A percentile compares a stretch with the other conserved stretches of the same genome.
Evolutionary conservation across 495 filamentous ascomycete genomes (phyloP).

Genomic region (Neurospora sp.): DNA sequence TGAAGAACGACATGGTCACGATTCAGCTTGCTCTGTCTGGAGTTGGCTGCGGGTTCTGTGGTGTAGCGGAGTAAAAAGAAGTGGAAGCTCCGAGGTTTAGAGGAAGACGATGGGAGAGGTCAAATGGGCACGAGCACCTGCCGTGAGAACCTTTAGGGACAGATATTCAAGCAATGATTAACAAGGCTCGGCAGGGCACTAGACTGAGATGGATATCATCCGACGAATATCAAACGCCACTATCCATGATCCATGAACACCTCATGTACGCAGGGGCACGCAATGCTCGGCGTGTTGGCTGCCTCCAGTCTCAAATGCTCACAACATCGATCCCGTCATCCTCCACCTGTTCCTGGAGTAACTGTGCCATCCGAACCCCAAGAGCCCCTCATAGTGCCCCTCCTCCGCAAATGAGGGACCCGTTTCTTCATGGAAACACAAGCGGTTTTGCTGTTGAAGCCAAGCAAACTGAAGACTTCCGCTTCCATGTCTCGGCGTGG

Average conservation of each 20-base stretch:
- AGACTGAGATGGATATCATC: background rate
- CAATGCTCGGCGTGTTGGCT: background rate
- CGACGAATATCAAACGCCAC: background rate
- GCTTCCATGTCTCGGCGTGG: background rate
- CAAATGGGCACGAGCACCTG: background rate
- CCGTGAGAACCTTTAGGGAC: background rate
- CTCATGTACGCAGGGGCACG: background rate
- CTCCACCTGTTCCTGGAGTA: background rate
- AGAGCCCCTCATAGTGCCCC: background rate
- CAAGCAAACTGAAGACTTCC: background rate
- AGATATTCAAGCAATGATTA: background rate
- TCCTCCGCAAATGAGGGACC: background rate
- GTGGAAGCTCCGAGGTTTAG: background rate
- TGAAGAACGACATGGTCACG: slow-evolving; percentile 21
- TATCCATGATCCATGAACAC: background rate
- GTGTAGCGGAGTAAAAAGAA: background rate
- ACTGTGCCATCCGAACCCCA: background rate
- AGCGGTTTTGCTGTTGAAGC: background rate
- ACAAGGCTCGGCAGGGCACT: background rate
- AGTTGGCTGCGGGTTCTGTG: background rate
- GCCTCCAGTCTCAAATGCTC: background rate
- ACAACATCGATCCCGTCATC: background rate
- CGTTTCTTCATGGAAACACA: background rate
- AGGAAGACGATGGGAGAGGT: background rate
- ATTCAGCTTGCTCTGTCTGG: background rate